Conservation (phyloP, 257 asterid genomes). For the Cinchona pubescens region DNA sequence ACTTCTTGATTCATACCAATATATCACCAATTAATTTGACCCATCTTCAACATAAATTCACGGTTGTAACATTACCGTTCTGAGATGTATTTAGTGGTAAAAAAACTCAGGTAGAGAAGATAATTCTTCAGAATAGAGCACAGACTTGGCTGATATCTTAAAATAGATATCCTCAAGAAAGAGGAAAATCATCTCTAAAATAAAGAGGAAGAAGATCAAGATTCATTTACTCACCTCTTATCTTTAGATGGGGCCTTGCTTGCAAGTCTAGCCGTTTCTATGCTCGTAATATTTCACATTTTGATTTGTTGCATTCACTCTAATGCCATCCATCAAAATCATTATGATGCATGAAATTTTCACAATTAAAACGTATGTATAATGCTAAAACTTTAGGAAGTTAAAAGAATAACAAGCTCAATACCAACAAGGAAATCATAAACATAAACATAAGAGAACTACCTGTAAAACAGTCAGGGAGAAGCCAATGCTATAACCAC, state of each 20-base stretch:
- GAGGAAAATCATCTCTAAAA: constrained; percentile 17
- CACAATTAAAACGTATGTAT: background rate
- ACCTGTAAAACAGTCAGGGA: constrained; percentile 95
- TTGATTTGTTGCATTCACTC: constrained; percentile 99
- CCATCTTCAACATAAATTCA: background rate
- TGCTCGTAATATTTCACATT: constrained; percentile 99
- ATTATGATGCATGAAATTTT: background rate
- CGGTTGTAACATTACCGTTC: background rate
- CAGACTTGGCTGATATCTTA: background rate
- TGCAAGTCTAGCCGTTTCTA: constrained; percentile 94
- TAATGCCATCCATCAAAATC: constrained; percentile 25
- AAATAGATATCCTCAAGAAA: background rate
- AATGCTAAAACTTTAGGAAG: constrained; percentile 1
- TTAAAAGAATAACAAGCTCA: constrained; percentile 10
- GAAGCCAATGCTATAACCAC: constrained; percentile 90
- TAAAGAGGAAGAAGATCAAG: constrained; percentile 9
- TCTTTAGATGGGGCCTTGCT: constrained; percentile 85
- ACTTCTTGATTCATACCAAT: background rate
- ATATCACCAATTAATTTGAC: background rate
- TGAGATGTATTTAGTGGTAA: background rate
- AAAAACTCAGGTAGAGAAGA: background rate
- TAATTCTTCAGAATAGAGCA: background rate
- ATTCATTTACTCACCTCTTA: constrained; percentile 67
- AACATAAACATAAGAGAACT: constrained; percentile 21
- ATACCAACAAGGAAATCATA: constrained; percentile 19